Percentiles rank a stretch among this genome's conserved stretches.
These are phyloP conservation scores for Dictyostelium brefeldianum DNA, from an alignment of 78 protist species.

Conservation along the genomic window DNA sequence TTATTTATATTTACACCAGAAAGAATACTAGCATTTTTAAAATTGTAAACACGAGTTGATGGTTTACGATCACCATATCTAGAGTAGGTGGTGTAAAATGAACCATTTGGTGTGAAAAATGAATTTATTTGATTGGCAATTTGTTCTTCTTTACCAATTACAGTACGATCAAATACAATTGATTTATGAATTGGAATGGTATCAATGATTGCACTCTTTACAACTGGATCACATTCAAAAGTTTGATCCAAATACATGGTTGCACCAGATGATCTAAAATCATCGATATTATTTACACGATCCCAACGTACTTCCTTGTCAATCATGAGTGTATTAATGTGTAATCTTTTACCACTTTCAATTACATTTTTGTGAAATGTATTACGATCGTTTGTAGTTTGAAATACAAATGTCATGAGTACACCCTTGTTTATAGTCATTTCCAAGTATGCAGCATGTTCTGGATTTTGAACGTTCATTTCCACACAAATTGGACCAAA, in stretches of 20 bases:
- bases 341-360: background rate
- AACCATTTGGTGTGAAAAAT: slow-evolving; percentile 77
- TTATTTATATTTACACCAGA: background rate
- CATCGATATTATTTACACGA: background rate
- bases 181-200: background rate
- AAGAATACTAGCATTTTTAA: background rate
- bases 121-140: slow-evolving; percentile 41
- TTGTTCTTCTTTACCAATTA: slow-evolving; percentile 27
- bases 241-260: slow-evolving; percentile 32
- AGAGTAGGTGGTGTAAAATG: slow-evolving; percentile 25
- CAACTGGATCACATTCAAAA: slow-evolving; percentile 5
- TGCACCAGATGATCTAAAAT: slow-evolving; percentile 21
- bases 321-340: background rate
- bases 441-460: slow-evolving; percentile 72
- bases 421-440: background rate
- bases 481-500: slow-evolving; percentile 77
- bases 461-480: slow-evolving; percentile 57
- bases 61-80: slow-evolving; percentile 47
- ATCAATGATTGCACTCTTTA: slow-evolving; percentile 36
- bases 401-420: slow-evolving; percentile 50
- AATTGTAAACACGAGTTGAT: slow-evolving; percentile 9
- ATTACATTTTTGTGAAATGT: background rate
- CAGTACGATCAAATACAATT: slow-evolving; percentile 47
- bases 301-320: background rate
- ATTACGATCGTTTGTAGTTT: slow-evolving; percentile 17